Evolutionary conservation across 768 basidiomycete species (phyloP).

Genomic region (Collybiopsis luxurians): DNA sequence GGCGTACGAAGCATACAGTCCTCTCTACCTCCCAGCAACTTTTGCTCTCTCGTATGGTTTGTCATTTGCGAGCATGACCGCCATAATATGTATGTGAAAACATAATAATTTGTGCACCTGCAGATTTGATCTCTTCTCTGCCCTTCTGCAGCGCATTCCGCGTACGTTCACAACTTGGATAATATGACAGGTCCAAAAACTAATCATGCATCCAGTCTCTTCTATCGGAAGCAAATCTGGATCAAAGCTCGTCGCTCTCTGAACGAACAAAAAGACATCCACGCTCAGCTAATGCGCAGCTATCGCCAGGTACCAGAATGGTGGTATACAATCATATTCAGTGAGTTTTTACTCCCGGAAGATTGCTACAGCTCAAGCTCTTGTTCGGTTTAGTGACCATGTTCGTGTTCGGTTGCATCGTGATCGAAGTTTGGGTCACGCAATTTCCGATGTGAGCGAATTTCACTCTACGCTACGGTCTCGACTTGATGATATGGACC

Average conservation of each 20-base stretch:
- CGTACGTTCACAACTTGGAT: constrained; percentile 48
- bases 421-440: constrained; percentile 71
- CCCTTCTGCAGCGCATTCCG: no score
- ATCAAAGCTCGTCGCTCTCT: constrained; percentile 66
- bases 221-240: constrained; percentile 80
- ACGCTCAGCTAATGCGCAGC: constrained; percentile 74
- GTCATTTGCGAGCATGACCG: constrained; percentile 77
- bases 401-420: constrained; percentile 66
- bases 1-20: constrained; percentile 56
- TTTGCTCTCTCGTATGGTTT: constrained; percentile 80
- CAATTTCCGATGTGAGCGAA: constrained; percentile 51
- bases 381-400: constrained; percentile 38
- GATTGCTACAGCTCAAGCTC: background rate
- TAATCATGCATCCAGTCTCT: constrained; percentile 37
- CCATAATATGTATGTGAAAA: constrained; percentile 42
- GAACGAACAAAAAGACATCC: constrained; percentile 73
- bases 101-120: no score
- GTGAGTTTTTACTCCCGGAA: constrained; percentile 31
- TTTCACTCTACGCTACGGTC: no score
- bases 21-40: constrained; percentile 62
- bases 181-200: background rate
- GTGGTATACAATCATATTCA: constrained; percentile 78
- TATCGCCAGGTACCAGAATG: constrained; percentile 82
- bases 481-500: no score
- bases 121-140: no score